Evolutionary conservation across 306 rosid species (phyloP), one percentile per base, ranked within the genome.

Genomic region (Acacia acuminata): DNA sequence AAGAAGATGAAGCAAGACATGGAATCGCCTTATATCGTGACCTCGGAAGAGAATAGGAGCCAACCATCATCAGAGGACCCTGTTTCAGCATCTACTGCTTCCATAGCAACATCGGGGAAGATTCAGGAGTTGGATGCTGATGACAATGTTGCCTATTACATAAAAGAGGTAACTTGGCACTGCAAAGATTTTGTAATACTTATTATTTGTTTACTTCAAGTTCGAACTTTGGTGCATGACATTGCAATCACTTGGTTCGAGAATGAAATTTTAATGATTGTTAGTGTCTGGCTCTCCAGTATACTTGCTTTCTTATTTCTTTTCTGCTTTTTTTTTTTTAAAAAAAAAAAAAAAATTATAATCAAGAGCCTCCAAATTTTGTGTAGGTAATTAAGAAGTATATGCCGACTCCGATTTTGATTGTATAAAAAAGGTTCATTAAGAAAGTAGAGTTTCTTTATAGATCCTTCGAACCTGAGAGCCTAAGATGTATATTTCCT

Each of bases 141-240:
- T 78, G 99, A 92, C 70, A 89, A 88, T 64, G 70, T 96, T 82
- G 80, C 81, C 84, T 96, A 96, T 94, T 94, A 91, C 92, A 88
- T 94, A 51, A 88, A 86, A 61, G 91, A 94, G 99, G 99, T 96
- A 90, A 81, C 8, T 51, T 10, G 24, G 70, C 67, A 50, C 38
- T 67, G 66, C 8, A n/a, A 71, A 40, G 17, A 20, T 30, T 76
- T 58, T 82, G 44, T 75, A 16, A 19, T 73, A 10, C 8, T 73
- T 66, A 36, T 9, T 38, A 38, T 27, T 1, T 27, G 1, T 27
- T 67, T 10, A 50, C 40, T 60, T 16, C n/a, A 34, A n/a, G 48
- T 12, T 51, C 34, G 27, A 50, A 25, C 71, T 70, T 75, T 38
- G 79, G 61, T 78, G 42, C 25, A 22, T 43, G 77, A 27, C 60